Evolutionary conservation across 345 rosid species (phyloP).

Genomic region (Eucalyptus regnans): DNA sequence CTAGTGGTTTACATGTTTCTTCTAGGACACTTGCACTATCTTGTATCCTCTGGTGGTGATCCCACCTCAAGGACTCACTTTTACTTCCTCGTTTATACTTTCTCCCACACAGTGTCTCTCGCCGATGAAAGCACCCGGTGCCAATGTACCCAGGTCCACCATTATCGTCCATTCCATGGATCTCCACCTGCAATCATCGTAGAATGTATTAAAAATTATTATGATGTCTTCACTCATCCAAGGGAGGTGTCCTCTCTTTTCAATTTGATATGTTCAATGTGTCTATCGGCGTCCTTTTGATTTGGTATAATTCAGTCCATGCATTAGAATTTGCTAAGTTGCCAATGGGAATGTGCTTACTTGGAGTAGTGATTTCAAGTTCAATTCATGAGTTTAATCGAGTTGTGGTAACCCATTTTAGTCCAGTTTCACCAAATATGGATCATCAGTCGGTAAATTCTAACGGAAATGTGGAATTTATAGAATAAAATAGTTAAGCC

Average conservation of each 20-base stretch:
- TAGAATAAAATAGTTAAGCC: not conserved
- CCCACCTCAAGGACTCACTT: not conserved
- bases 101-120: constrained; percentile 12
- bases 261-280: not conserved
- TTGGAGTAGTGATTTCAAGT: not conserved
- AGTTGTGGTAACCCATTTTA: not conserved
- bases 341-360: not conserved
- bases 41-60: not conserved
- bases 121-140: constrained; percentile 23
- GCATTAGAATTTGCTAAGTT: not conserved
- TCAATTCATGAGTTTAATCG: not conserved
- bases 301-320: not conserved
- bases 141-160: constrained; percentile 18
- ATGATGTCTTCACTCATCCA: not conserved
- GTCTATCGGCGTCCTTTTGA: not conserved
- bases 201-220: not conserved
- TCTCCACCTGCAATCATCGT: constrained; percentile 3
- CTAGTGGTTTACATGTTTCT: constrained; percentile 6
- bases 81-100: not conserved
- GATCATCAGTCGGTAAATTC: not conserved
- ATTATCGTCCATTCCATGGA: constrained; percentile 6
- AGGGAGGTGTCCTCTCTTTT: not conserved
- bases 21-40: not conserved
- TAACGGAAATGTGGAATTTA: not conserved
- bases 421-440: not conserved